These are phyloP conservation scores for Ambrosiella cleistominuta DNA, from an alignment of 2,329 filamentous ascomycete genomes.

Conservation along the genomic window DNA sequence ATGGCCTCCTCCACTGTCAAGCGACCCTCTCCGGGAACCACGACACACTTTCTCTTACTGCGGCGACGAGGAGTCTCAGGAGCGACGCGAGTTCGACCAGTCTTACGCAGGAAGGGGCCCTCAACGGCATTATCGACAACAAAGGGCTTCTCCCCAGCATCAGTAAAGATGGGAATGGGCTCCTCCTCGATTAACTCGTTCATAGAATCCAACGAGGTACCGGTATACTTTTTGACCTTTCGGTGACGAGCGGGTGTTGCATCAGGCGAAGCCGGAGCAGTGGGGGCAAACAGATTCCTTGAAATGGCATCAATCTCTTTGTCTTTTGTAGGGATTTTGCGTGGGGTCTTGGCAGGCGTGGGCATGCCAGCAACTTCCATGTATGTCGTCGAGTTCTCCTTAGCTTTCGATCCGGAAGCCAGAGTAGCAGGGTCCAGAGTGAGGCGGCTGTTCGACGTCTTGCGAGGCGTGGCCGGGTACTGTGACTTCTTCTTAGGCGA, in stretches of 20 bases:
- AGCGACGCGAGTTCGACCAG: constrained; percentile 16
- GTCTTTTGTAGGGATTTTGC: constrained; percentile 39
- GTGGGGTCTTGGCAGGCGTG: constrained; percentile 62
- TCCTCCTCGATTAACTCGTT: constrained; percentile 39
- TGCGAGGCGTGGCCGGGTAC: constrained; percentile 24
- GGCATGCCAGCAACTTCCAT: constrained; percentile 41
- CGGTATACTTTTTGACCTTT: constrained; percentile 38
- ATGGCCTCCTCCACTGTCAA: constrained; percentile 45
- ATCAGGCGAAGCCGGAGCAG: constrained; percentile 34
- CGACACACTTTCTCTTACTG: constrained; percentile 37
- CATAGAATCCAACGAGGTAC: constrained; percentile 31
- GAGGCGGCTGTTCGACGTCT: constrained; percentile 16
- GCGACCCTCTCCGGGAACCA: constrained; percentile 38
- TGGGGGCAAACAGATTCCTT: constrained; percentile 40
- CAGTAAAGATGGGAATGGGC: constrained; percentile 57
- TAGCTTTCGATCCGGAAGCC: constrained; percentile 18
- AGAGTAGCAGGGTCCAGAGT: constrained; percentile 26
- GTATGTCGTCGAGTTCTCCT: constrained; percentile 19
- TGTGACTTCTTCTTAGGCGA: constrained; percentile 17
- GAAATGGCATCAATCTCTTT: constrained; percentile 36
- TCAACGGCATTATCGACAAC: constrained; percentile 44
- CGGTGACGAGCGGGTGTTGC: constrained; percentile 41
- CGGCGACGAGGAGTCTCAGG: constrained; percentile 24
- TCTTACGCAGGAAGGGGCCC: constrained; percentile 53
- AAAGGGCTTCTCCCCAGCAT: constrained; percentile 62